Base-by-base conservation (phyloP, 2,329 filamentous ascomycete genomes). In the Byssochlamys sp. region DNA sequence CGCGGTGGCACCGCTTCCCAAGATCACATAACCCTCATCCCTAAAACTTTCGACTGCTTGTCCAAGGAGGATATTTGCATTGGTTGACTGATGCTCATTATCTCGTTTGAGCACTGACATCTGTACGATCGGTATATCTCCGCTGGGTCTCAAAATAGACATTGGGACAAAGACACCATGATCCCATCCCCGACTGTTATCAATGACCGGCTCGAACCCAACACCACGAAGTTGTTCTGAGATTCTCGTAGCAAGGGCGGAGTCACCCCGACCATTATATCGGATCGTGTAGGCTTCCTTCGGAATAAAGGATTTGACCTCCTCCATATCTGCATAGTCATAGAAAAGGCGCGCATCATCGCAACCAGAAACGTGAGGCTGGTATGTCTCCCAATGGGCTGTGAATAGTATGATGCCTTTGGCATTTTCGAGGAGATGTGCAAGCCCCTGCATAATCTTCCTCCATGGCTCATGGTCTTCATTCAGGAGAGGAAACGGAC, bases 361-460 rank as follows among this genome's bases (percentile, higher is more conserved):
- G 12, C 29, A 55, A 19, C 55, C 55, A 31, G 58, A 59, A 7
- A 59, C 55, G 26, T 53, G 55, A 2, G 58, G 58, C 35, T 54
- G 58, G 45, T 53, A 28, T 5, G 58, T 59, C 10, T 49, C 50
- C 58, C 58, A 59, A 45, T 59, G 58, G n/a, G 58, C 58, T 24
- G 58, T 59, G 26, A 59, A 45, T 24, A 59, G 55, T n/a, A 59
- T 29, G n/a, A 59, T 58, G 49, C 55, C 58, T 29, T 58, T 59
- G 6, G 58, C 12, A 14, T 35, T 14, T 35, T 35, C 33, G 11
- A 35, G 33, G 33, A 35, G 11, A 2, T 11, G 33, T 35, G 33
- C 33, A 35, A 35, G 33, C 10, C 33, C 33, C 33, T 14, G 33
- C 33, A 35, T 3, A 14, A 35, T 35, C 33, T 35, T 35, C 33